Percentiles rank a stretch among this genome's conserved stretches.
Evolutionary conservation across 2,329 filamentous ascomycete genomes (phyloP).

Genomic region (Talaromyces sp.): DNA sequence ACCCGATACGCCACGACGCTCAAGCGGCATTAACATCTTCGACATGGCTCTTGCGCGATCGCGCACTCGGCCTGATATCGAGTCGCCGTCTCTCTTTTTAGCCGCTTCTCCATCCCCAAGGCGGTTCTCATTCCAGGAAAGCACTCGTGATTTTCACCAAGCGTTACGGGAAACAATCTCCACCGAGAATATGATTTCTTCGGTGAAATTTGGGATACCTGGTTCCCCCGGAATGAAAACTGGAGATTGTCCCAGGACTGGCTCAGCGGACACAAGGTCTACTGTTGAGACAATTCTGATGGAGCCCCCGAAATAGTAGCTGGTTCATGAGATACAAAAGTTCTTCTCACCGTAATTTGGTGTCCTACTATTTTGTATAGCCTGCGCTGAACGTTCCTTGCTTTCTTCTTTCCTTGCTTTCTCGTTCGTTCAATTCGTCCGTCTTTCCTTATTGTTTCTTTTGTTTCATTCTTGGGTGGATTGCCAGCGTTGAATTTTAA

Average conservation of each 20-base stretch:
- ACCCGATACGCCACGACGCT: neutral
- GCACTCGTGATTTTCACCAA: constrained; percentile 21
- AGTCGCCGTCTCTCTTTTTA: neutral
- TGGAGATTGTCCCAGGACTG: neutral
- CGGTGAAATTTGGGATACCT: neutral
- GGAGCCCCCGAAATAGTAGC: constrained; percentile 1
- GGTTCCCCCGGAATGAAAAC: neutral
- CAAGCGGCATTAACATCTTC: constrained; percentile 20
- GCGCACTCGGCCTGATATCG: neutral
- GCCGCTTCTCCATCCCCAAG: neutral
- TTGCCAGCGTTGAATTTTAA: neutral
- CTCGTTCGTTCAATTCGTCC: neutral
- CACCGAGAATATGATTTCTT: constrained; percentile 5
- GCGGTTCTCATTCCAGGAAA: neutral
- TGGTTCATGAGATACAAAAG: neutral
- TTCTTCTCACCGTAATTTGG: neutral
- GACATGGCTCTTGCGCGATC: constrained; percentile 4
- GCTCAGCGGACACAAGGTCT: constrained; percentile 9
- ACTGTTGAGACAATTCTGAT: constrained; percentile 13
- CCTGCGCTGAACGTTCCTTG: neutral
- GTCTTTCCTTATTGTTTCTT: neutral
- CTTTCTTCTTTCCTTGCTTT: neutral
- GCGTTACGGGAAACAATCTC: constrained; percentile 16
- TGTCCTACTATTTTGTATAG: too few relatives aligned
- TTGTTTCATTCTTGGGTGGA: neutral